These are phyloP conservation scores for Starmerella stellata DNA, from an alignment of 805 yeast genomes.

Conservation along the genomic window DNA sequence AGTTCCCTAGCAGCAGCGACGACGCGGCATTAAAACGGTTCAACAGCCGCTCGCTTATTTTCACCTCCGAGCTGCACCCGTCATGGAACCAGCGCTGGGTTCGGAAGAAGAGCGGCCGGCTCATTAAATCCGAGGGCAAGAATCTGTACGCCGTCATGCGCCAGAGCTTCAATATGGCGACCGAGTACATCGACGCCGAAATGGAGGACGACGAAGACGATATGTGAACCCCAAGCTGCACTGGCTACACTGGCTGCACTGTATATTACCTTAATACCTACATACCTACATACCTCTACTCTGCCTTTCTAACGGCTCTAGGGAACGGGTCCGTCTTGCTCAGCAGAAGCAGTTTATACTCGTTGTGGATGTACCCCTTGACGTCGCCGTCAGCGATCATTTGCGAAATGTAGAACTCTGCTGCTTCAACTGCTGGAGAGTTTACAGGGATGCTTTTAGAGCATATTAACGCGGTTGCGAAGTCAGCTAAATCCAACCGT, in stretches of 20 bases:
- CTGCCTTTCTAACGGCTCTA: too few relatives aligned
- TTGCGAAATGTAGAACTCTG: conserved; percentile 14
- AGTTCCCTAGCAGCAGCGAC: conserved; percentile 72
- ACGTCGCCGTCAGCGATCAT: conserved; percentile 13
- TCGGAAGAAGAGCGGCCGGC: conserved; percentile 81
- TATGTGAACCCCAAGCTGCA: too few relatives aligned
- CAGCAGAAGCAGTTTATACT: conserved; percentile 11
- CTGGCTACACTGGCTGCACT: too few relatives aligned
- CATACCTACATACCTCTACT: too few relatives aligned
- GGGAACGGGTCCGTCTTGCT: conserved; percentile 16
- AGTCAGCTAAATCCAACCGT: conserved; percentile 7
- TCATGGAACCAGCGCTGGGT: conserved; percentile 75
- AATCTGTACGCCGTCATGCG: conserved; percentile 60
- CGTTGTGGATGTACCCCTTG: conserved; percentile 16
- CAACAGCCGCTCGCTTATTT: conserved; percentile 65
- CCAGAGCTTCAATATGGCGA: conserved; percentile 70
- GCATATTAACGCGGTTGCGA: conserved; percentile 5
- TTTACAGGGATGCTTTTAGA: conserved; percentile 1
- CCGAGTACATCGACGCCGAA: conserved; percentile 42
- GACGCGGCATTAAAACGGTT: conserved; percentile 87
- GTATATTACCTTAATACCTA: too few relatives aligned
- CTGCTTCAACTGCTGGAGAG: conserved; percentile 4
- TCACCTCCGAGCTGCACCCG: conserved; percentile 53
- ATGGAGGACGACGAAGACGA: conserved; percentile 10
- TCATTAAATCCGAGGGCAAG: conserved; percentile 50